These are phyloP conservation scores for Phytophthora hybrid DNA, from an alignment of 352 stramenopile species.

Conservation along the genomic window DNA sequence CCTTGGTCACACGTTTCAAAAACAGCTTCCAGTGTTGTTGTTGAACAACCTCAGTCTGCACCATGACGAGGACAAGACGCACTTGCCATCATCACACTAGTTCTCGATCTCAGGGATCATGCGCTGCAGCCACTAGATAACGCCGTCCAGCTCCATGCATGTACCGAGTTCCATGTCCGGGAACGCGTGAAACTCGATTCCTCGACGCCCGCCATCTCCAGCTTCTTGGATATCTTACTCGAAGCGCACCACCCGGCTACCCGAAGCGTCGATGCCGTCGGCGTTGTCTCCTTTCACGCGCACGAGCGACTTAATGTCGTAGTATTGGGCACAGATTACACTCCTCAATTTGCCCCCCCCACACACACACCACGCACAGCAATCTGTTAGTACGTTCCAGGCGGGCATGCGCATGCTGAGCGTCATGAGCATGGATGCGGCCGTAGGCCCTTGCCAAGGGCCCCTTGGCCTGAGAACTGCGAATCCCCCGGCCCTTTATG, in stretches of 20 bases:
- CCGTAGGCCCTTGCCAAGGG: too few species aligned
- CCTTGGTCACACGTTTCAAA: too few species aligned
- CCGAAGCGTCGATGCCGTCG: slow-evolving; percentile 90
- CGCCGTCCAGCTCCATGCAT: slow-evolving; percentile 68
- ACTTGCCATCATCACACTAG: not conserved
- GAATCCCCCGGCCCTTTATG: too few species aligned
- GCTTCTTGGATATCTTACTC: slow-evolving; percentile 69
- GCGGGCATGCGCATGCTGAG: slow-evolving; percentile 95
- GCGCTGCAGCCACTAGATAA: slow-evolving; percentile 67
- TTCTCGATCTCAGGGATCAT: slow-evolving; percentile 48
- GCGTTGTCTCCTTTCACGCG: slow-evolving; percentile 91
- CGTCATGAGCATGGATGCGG: slow-evolving; percentile 91
- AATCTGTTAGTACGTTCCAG: slow-evolving; percentile 76
- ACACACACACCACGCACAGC: too few species aligned
- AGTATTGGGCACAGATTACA: slow-evolving; percentile 36
- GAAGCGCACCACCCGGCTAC: slow-evolving; percentile 65
- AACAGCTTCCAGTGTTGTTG: too few species aligned
- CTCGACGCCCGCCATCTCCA: slow-evolving; percentile 58
- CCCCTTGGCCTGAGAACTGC: too few species aligned
- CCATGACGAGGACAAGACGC: not conserved
- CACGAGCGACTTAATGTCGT: too few species aligned
- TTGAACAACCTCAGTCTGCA: slow-evolving; percentile 3
- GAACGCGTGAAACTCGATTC: slow-evolving; percentile 75
- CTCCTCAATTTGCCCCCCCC: not conserved
- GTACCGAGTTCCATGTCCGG: slow-evolving; percentile 68